Percentiles rank a stretch among this genome's conserved stretches.
Evolutionary conservation across 345 rosid species (phyloP).

Genomic region (Eucalyptus marginata): DNA sequence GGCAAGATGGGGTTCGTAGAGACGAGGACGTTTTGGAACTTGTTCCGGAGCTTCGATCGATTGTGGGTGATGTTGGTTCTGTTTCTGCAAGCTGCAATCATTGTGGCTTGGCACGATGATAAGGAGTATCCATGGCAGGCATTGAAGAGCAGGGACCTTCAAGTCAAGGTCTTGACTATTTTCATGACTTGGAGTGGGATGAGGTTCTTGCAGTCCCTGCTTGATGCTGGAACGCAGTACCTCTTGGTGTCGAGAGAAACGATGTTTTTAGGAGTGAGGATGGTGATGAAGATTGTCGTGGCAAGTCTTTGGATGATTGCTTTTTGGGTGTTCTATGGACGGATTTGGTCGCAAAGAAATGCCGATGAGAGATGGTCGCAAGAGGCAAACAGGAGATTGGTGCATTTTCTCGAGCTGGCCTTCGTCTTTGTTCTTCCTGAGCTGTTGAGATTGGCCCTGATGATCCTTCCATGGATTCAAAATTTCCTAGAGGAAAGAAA

Average conservation of each 20-base stretch:
- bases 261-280: conserved; percentile 45
- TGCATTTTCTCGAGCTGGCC: conserved; percentile 50
- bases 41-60: conserved; percentile 71
- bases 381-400: conserved; percentile 50
- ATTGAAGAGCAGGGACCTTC: conserved; percentile 30
- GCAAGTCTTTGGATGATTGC: conserved; percentile 58
- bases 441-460: conserved; percentile 48
- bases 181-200: conserved; percentile 75
- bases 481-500: conserved; percentile 59
- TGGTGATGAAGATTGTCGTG: conserved; percentile 56
- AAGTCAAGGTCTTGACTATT: conserved; percentile 63
- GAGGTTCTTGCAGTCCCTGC: conserved; percentile 58
- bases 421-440: conserved; percentile 63
- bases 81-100: conserved; percentile 59
- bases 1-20: conserved; percentile 90
- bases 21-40: conserved; percentile 73
- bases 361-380: conserved; percentile 41
- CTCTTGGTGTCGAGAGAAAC: conserved; percentile 63
- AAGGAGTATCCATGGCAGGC: conserved; percentile 38
- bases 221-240: conserved; percentile 83
- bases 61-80: conserved; percentile 68
- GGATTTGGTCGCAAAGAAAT: conserved; percentile 78
- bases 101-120: conserved; percentile 65
- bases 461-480: conserved; percentile 73
- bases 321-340: conserved; percentile 57